Evolutionary conservation across 2,329 filamentous ascomycete species (phyloP).

Genomic region (Metarhizium anisopliae): DNA sequence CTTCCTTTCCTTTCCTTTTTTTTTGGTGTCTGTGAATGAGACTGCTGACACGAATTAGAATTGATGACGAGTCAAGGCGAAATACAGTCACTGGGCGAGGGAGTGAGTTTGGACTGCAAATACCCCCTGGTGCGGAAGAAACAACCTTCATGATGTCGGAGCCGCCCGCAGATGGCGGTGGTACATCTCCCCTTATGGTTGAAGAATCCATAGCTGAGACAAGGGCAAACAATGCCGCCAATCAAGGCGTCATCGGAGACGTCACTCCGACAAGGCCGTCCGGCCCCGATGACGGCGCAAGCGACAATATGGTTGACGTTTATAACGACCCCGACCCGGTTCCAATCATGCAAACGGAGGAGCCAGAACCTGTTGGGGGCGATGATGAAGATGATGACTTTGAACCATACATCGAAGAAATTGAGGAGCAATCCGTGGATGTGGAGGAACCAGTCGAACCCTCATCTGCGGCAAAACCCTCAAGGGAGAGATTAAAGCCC

Average conservation of each 20-base stretch:
- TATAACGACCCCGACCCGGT: constrained; percentile 1
- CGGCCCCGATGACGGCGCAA: background rate
- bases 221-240: background rate
- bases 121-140: constrained; percentile 39
- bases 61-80: constrained; percentile 31
- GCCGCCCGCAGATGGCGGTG: constrained; percentile 18
- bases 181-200: constrained; percentile 13
- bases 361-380: background rate
- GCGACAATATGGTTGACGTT: constrained; percentile 1
- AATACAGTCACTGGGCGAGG: constrained; percentile 30
- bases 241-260: constrained; percentile 2
- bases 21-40: background rate
- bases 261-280: background rate
- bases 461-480: background rate
- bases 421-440: background rate
- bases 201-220: constrained; percentile 1
- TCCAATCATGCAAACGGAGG: background rate
- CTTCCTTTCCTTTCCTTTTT: background rate
- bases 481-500: constrained; percentile 8
- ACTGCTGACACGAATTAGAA: constrained; percentile 11
- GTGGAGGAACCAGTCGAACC: background rate
- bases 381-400: background rate
- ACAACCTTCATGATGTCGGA: constrained; percentile 41
- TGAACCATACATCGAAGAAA: background rate
- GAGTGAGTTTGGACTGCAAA: constrained; percentile 43